These are phyloP conservation scores for Calocera viscosa DNA, from an alignment of 768 basidiomycete species.

Conservation along the genomic window DNA sequence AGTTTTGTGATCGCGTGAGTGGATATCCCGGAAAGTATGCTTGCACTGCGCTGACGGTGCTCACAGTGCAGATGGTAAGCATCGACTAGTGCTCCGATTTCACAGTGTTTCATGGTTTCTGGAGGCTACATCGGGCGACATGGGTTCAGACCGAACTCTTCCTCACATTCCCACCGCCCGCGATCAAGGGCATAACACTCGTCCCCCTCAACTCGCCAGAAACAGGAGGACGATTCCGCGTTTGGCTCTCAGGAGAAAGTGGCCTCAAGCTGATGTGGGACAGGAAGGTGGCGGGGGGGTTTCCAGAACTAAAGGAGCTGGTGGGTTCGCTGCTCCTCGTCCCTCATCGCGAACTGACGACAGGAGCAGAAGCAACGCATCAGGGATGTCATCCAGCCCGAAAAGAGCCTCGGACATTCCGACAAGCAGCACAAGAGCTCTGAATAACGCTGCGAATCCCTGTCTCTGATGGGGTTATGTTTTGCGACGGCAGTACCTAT, in stretches of 20 bases:
- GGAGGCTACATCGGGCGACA: conserved; percentile 79
- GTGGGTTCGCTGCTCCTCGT: conserved; percentile 32
- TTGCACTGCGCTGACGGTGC: conserved; percentile 8
- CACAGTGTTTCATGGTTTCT: conserved; percentile 8
- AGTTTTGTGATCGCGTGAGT: conserved; percentile 85
- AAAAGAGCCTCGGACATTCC: conserved; percentile 74
- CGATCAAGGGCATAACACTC: conserved; percentile 52
- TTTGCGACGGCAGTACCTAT: not conserved
- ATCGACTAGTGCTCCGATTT: conserved; percentile 2
- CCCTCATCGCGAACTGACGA: conserved; percentile 11
- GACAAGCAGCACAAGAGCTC: conserved; percentile 37
- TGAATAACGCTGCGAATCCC: not conserved
- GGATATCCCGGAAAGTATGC: not conserved
- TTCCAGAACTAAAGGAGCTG: conserved; percentile 78
- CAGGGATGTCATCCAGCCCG: conserved; percentile 71
- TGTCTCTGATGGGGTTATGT: not conserved
- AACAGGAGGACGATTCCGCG: conserved; percentile 78
- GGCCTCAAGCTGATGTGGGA: conserved; percentile 57
- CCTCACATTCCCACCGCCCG: conserved; percentile 77
- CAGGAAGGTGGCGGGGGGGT: conserved; percentile 78
- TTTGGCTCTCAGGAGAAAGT: conserved; percentile 54
- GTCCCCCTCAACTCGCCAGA: conserved; percentile 67
- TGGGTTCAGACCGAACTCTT: conserved; percentile 92
- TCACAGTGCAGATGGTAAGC: conserved; percentile 67
- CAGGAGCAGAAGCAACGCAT: conserved; percentile 69